These are phyloP conservation scores for Aspergillus clavatus DNA, from an alignment of 2,329 filamentous ascomycete species.

Conservation along the genomic window DNA sequence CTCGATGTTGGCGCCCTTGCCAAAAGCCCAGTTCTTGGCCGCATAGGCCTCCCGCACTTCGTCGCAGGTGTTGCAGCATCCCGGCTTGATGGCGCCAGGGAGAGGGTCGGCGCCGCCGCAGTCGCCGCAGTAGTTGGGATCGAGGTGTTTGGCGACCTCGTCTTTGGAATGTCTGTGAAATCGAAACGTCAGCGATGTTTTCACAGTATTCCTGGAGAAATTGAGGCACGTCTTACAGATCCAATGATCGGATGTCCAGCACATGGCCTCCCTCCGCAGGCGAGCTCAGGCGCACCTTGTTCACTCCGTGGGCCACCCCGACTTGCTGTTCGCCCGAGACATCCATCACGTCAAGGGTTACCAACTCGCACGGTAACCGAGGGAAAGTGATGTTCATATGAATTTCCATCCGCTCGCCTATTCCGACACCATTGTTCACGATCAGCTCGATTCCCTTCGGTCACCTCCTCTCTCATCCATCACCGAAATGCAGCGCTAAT, in stretches of 20 bases:
- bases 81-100: conserved; percentile 65
- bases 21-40: conserved; percentile 85
- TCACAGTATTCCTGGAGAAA: conserved; percentile 6
- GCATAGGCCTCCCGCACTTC: conserved; percentile 96
- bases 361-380: conserved; percentile 84
- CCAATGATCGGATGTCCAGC: conserved; percentile 65
- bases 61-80: conserved; percentile 95
- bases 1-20: conserved; percentile 84
- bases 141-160: conserved; percentile 70
- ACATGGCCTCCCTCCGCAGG: conserved; percentile 68
- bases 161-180: conserved; percentile 58
- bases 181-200: conserved; percentile 1
- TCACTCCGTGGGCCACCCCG: conserved; percentile 86
- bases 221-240: conserved; percentile 51
- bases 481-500: background rate
- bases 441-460: background rate
- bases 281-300: conserved; percentile 77
- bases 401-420: conserved; percentile 97
- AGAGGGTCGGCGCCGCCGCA: conserved; percentile 85
- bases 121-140: conserved; percentile 84
- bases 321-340: conserved; percentile 96
- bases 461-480: background rate
- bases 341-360: conserved; percentile 98
- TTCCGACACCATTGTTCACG: conserved; percentile 16
- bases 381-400: conserved; percentile 97